Evolutionary conservation across 2,329 filamentous ascomycete genomes (phyloP).

Genomic region (Colletotrichum salicis): DNA sequence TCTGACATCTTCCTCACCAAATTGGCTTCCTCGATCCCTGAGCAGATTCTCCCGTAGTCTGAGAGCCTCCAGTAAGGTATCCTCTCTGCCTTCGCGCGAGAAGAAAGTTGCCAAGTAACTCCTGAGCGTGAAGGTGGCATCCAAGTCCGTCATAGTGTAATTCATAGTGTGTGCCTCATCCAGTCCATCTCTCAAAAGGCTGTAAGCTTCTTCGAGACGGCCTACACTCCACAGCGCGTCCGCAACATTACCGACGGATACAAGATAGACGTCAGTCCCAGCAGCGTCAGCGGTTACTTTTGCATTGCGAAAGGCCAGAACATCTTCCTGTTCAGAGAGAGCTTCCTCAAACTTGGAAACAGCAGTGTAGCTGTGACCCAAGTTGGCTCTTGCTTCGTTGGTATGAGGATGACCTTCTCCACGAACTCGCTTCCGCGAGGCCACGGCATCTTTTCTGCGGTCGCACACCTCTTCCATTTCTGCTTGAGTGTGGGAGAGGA

Average conservation of each 20-base stretch:
- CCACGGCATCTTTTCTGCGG: background rate
- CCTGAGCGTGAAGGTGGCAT: background rate
- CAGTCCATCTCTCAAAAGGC: background rate
- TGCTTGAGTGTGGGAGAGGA: background rate
- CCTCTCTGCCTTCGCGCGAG: no score
- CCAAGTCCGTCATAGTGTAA: background rate
- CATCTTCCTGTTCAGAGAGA: background rate
- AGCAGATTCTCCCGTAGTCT: no score
- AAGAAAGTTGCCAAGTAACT: no score
- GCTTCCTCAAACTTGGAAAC: background rate
- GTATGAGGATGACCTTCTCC: background rate
- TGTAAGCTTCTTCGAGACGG: background rate
- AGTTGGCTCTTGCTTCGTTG: conserved; percentile 1
- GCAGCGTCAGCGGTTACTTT: background rate
- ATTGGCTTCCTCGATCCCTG: no score
- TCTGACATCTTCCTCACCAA: background rate
- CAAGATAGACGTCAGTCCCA: background rate
- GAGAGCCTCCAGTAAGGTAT: no score
- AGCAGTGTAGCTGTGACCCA: background rate
- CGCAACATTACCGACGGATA: background rate
- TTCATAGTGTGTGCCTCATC: background rate
- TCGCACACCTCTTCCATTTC: background rate
- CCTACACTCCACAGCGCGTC: background rate
- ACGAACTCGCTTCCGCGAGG: background rate
- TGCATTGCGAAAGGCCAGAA: background rate